Percentiles rank a stretch among this genome's conserved stretches.
These are phyloP conservation scores for Teunomyces gatunensis DNA, from an alignment of 805 yeast species.

Conservation along the genomic window DNA sequence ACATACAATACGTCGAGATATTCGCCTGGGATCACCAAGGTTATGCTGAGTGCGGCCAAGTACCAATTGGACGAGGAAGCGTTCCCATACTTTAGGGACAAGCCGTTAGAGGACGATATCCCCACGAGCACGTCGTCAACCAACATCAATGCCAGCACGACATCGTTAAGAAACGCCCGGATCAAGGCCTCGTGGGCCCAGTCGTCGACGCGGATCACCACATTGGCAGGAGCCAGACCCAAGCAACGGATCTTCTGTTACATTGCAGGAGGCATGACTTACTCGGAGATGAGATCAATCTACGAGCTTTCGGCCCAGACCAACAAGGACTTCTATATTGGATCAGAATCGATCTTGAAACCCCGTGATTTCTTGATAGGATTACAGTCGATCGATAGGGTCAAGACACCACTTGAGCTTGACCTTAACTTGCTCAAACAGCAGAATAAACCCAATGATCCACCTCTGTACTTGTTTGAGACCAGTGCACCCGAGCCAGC, in stretches of 20 bases:
- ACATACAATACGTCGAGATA: slow-evolving; percentile 68
- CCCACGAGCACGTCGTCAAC: slow-evolving; percentile 13
- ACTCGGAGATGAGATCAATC: slow-evolving; percentile 73
- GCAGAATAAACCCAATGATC: slow-evolving; percentile 27
- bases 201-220: slow-evolving; percentile 15
- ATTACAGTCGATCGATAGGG: slow-evolving; percentile 37
- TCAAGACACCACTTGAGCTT: slow-evolving; percentile 40
- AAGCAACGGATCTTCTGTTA: slow-evolving; percentile 75
- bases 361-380: slow-evolving; percentile 50
- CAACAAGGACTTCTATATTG: slow-evolving; percentile 75
- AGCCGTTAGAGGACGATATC: slow-evolving; percentile 55
- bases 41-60: slow-evolving; percentile 49
- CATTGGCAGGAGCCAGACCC: slow-evolving; percentile 12
- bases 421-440: slow-evolving; percentile 37
- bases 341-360: slow-evolving; percentile 71
- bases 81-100: slow-evolving; percentile 76
- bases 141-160: neutral
- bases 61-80: slow-evolving; percentile 53
- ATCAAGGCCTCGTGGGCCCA: slow-evolving; percentile 80
- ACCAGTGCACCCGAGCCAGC: slow-evolving; percentile 19
- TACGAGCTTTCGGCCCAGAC: slow-evolving; percentile 63
- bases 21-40: slow-evolving; percentile 64
- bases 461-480: slow-evolving; percentile 46
- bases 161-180: slow-evolving; percentile 64
- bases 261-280: slow-evolving; percentile 87